These are phyloP conservation scores for Geotrichum australiense DNA, from an alignment of 1,139 yeast species.

Conservation along the genomic window DNA sequence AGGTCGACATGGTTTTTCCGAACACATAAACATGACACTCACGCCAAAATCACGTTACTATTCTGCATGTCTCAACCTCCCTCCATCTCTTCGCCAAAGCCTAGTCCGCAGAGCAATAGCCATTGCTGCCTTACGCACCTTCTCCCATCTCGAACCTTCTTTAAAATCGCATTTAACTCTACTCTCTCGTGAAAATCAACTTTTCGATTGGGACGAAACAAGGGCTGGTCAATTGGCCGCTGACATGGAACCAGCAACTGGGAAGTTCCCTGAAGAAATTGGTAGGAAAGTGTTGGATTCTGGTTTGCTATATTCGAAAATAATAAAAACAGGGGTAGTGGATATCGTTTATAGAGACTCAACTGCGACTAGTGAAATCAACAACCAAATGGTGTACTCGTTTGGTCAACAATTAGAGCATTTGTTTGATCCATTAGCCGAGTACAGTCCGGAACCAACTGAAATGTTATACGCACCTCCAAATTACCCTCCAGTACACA, in stretches of 20 bases:
- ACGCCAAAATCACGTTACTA: slow-evolving; percentile 59
- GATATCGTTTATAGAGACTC: slow-evolving; percentile 69
- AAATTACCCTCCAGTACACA: slow-evolving; percentile 18
- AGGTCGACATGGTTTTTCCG: slow-evolving; percentile 63
- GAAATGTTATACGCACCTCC: slow-evolving; percentile 61
- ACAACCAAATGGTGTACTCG: slow-evolving; percentile 65
- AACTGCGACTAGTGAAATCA: slow-evolving; percentile 47
- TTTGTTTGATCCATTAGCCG: slow-evolving; percentile 79
- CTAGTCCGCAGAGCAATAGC: slow-evolving; percentile 73
- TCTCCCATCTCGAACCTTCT: slow-evolving; percentile 43
- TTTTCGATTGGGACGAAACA: slow-evolving; percentile 55
- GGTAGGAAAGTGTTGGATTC: slow-evolving; percentile 46
- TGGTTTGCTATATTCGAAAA: slow-evolving; percentile 57
- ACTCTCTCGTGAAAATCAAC: slow-evolving; percentile 12
- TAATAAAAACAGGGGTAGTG: slow-evolving; percentile 48
- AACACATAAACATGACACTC: slow-evolving; percentile 55
- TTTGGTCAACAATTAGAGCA: slow-evolving; percentile 84
- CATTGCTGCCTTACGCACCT: slow-evolving; percentile 62
- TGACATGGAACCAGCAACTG: slow-evolving; percentile 46
- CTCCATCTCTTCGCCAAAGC: slow-evolving; percentile 45
- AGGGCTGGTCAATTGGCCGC: slow-evolving; percentile 71
- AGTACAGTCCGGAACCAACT: slow-evolving; percentile 85
- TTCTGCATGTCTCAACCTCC: slow-evolving; percentile 70
- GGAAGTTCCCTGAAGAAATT: slow-evolving; percentile 47
- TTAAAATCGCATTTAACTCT: slow-evolving; percentile 20